Percentiles rank a stretch among this genome's conserved stretches.
Conservation (phyloP, 2,329 filamentous ascomycete species). For the Hypocrella siamensis region DNA sequence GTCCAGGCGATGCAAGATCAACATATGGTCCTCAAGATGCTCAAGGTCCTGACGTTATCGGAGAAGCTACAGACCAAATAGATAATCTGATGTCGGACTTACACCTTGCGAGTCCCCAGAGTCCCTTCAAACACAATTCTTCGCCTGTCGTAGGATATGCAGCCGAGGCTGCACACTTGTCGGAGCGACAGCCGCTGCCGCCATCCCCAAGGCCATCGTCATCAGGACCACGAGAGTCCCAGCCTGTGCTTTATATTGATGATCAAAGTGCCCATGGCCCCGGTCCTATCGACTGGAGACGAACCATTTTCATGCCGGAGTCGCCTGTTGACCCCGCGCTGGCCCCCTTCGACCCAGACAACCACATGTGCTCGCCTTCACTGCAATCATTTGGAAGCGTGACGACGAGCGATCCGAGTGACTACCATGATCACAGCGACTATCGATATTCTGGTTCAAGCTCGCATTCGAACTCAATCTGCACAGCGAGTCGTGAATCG, state of each 20-base stretch:
- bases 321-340: constrained; percentile 7
- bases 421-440: constrained; percentile 4
- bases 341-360: constrained; percentile 2
- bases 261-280: constrained; percentile 9
- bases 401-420: constrained; percentile 2
- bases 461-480: constrained; percentile 5
- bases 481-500: constrained; percentile 3
- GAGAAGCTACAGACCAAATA: no score
- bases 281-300: constrained; percentile 8
- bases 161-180: constrained; percentile 2
- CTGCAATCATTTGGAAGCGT: constrained; percentile 2
- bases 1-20: no score
- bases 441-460: constrained; percentile 6
- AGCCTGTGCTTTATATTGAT: constrained; percentile 7
- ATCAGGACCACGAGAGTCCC: constrained; percentile 26
- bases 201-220: constrained; percentile 20
- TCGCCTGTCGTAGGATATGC: neutral
- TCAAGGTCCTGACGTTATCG: no score
- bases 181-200: constrained; percentile 7
- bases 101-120: no score
- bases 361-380: neutral
- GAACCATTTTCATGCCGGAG: constrained; percentile 2
- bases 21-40: no score
- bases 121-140: neutral
- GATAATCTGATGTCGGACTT: no score